Evolutionary conservation across 2,329 filamentous ascomycete species (phyloP).

Genomic region (Neoarthrinium moseri): DNA sequence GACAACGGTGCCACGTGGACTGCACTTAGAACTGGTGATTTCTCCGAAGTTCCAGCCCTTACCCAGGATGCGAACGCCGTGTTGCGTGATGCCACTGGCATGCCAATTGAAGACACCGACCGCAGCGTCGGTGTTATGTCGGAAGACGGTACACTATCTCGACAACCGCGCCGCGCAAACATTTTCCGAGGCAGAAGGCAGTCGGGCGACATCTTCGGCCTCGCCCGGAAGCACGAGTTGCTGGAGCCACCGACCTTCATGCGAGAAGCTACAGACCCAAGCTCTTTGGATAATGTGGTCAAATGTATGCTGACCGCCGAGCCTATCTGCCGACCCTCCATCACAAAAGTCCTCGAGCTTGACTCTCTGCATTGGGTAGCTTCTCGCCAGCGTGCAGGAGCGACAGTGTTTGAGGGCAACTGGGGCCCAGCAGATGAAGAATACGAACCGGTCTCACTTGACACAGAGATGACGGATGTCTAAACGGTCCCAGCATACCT

Average conservation of each 20-base stretch:
- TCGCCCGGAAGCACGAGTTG: slow-evolving; percentile 48
- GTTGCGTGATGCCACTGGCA: slow-evolving; percentile 71
- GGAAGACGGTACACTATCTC: slow-evolving; percentile 21
- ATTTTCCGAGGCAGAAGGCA: slow-evolving; percentile 24
- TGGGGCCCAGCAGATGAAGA: slow-evolving; percentile 76
- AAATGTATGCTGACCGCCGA: slow-evolving; percentile 83
- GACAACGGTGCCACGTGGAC: slow-evolving; percentile 93
- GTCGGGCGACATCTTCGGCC: slow-evolving; percentile 43
- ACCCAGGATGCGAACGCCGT: slow-evolving; percentile 75
- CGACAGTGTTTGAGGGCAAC: slow-evolving; percentile 94
- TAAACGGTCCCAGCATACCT: slow-evolving; percentile 29
- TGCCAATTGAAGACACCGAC: slow-evolving; percentile 51
- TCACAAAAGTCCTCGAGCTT: slow-evolving; percentile 70
- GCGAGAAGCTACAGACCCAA: slow-evolving; percentile 68
- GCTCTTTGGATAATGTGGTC: slow-evolving; percentile 81
- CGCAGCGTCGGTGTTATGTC: slow-evolving; percentile 32
- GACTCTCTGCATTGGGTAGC: slow-evolving; percentile 80
- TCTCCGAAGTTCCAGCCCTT: slow-evolving; percentile 83
- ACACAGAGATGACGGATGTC: slow-evolving; percentile 61
- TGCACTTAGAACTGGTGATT: slow-evolving; percentile 82
- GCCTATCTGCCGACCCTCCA: slow-evolving; percentile 69
- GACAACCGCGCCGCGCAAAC: slow-evolving; percentile 20
- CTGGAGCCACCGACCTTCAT: slow-evolving; percentile 80
- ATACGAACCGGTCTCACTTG: slow-evolving; percentile 35
- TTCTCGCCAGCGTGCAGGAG: slow-evolving; percentile 74